phyloP scores from a whole-genome alignment of 1,284 basidiomycete genomes.

The Heterobasidion irregulare region DNA sequence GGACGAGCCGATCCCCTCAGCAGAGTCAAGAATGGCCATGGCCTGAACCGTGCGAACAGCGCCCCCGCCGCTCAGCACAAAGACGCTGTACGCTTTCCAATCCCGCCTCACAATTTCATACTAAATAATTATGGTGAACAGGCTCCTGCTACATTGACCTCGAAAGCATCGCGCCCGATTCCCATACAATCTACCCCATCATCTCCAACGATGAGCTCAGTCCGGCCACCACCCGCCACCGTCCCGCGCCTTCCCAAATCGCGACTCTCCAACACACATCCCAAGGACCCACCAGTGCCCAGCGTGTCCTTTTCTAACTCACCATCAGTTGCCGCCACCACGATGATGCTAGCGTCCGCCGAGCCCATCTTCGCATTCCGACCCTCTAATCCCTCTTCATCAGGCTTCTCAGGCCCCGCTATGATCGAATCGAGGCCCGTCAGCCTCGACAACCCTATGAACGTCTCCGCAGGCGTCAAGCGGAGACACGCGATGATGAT shows the following conservation, averaged over 20 bases:
- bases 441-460: slow-evolving; percentile 3
- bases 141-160: background rate
- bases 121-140: background rate
- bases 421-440: slow-evolving; percentile 4
- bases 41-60: slow-evolving; percentile 9
- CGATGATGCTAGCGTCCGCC: slow-evolving; percentile 6
- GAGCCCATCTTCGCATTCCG: slow-evolving; percentile 8
- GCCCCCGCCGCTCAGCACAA: slow-evolving; percentile 14
- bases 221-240: slow-evolving; percentile 7
- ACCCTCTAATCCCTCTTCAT: background rate
- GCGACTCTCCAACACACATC: slow-evolving; percentile 9
- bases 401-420: slow-evolving; percentile 4
- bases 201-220: slow-evolving; percentile 11
- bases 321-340: slow-evolving; percentile 8
- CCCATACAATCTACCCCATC: slow-evolving; percentile 17
- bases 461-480: slow-evolving; percentile 23
- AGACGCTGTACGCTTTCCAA: slow-evolving; percentile 7
- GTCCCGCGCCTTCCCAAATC: slow-evolving; percentile 12
- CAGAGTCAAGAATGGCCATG: slow-evolving; percentile 12
- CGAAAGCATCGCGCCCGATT: slow-evolving; percentile 10
- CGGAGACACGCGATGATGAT: slow-evolving; percentile 27
- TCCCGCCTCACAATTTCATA: background rate
- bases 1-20: slow-evolving; percentile 17
- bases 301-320: slow-evolving; percentile 11
- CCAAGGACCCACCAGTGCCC: slow-evolving; percentile 8